These are phyloP conservation scores for Fusarium foetens DNA, from an alignment of 2,329 filamentous ascomycete species.

Conservation along the genomic window DNA sequence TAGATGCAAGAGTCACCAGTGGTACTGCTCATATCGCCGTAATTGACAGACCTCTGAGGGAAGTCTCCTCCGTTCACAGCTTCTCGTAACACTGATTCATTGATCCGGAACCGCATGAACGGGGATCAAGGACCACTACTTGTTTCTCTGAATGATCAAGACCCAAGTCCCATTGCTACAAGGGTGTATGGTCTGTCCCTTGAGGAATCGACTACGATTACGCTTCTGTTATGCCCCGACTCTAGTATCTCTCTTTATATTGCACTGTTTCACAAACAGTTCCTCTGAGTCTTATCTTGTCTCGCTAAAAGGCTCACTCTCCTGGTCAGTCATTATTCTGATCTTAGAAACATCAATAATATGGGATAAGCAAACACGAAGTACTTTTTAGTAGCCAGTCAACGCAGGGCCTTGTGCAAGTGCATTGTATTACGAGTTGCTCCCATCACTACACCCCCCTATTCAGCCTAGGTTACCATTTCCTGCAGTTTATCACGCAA, in stretches of 20 bases:
- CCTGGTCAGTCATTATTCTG: no score
- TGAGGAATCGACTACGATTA: not conserved
- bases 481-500: not conserved
- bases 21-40: rapidly evolving
- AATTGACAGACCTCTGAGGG: not conserved
- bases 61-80: not conserved
- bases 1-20: not conserved
- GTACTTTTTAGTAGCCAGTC: no score
- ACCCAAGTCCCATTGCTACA: not conserved
- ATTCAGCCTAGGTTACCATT: no score
- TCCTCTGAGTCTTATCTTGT: no score
- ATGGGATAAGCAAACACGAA: no score
- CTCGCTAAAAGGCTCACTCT: no score
- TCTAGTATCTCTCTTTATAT: not conserved
- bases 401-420: no score
- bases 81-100: rapidly evolving
- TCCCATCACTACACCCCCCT: no score
- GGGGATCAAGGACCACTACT: not conserved
- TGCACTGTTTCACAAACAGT: no score
- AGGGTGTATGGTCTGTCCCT: not conserved
- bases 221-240: not conserved
- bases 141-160: rapidly evolving
- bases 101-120: rapidly evolving
- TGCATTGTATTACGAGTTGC: no score
- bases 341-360: no score